phyloP scores from a whole-genome alignment of 1,139 yeast species.

The Pichia kudriavzevii region DNA sequence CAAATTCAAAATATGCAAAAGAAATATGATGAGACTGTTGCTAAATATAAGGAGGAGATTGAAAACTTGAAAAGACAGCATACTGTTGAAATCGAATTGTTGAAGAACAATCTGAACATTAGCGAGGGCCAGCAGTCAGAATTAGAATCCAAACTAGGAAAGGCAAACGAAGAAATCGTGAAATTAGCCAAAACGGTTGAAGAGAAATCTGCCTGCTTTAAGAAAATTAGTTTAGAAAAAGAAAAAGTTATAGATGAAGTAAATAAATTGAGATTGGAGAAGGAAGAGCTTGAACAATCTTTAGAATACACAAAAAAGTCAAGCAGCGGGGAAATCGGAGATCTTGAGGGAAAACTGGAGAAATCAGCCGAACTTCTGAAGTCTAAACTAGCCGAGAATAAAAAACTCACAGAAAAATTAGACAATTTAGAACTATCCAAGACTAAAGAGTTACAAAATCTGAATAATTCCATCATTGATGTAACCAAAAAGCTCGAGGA shows the following conservation, averaged over 20 bases:
- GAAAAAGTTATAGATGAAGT: background rate
- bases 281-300: background rate
- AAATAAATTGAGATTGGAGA: background rate
- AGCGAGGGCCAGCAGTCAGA: background rate
- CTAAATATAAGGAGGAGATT: slow-evolving; percentile 6
- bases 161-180: background rate
- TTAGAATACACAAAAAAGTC: background rate
- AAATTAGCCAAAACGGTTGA: background rate
- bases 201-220: background rate
- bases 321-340: background rate
- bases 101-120: background rate
- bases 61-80: slow-evolving; percentile 1
- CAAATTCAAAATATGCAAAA: slow-evolving; percentile 5
- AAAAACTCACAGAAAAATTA: background rate
- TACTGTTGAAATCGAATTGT: background rate
- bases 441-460: background rate
- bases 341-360: background rate
- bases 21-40: background rate
- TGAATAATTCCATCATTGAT: background rate
- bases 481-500: background rate
- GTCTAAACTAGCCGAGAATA: background rate
- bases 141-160: background rate
- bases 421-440: background rate
- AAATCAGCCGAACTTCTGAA: background rate
- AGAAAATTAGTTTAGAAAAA: background rate